Evolutionary conservation across 192 early-diverging fungal genomes (phyloP).

Genomic region (Podochytrium sp.): DNA sequence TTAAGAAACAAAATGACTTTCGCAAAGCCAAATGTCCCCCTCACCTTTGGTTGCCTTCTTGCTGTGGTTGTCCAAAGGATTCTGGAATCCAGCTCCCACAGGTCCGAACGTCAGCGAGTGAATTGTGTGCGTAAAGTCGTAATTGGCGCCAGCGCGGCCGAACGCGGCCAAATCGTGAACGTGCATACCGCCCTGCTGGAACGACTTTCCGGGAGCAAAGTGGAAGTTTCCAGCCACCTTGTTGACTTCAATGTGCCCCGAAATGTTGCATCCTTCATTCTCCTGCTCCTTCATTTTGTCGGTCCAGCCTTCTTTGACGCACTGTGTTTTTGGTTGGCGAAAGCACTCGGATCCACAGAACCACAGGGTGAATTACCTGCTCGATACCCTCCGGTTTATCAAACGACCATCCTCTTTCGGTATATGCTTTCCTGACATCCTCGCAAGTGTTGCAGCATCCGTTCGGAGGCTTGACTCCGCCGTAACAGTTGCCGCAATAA

Average conservation of each 20-base stretch:
- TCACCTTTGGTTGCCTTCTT: conserved; percentile 59
- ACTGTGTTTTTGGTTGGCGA: conserved; percentile 48
- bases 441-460: conserved; percentile 97
- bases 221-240: conserved; percentile 95
- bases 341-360: neutral
- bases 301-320: conserved; percentile 80
- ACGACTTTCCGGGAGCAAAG: conserved; percentile 85
- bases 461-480: conserved; percentile 63
- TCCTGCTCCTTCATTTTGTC: conserved; percentile 75
- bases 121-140: conserved; percentile 84
- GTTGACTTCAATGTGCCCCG: conserved; percentile 81
- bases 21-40: conserved; percentile 9
- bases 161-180: conserved; percentile 78
- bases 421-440: conserved; percentile 86
- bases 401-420: conserved; percentile 82
- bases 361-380: conserved; percentile 57
- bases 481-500: conserved; percentile 92
- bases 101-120: conserved; percentile 83
- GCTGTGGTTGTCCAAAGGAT: conserved; percentile 68
- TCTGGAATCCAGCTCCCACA: conserved; percentile 49
- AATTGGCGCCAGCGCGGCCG: conserved; percentile 48
- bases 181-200: conserved; percentile 72
- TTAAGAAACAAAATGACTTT: neutral
- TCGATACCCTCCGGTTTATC: conserved; percentile 74
- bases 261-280: conserved; percentile 89